phyloP scores from a whole-genome alignment of 192 early-diverging fungal species.

The Umbelopsis sp. region DNA sequence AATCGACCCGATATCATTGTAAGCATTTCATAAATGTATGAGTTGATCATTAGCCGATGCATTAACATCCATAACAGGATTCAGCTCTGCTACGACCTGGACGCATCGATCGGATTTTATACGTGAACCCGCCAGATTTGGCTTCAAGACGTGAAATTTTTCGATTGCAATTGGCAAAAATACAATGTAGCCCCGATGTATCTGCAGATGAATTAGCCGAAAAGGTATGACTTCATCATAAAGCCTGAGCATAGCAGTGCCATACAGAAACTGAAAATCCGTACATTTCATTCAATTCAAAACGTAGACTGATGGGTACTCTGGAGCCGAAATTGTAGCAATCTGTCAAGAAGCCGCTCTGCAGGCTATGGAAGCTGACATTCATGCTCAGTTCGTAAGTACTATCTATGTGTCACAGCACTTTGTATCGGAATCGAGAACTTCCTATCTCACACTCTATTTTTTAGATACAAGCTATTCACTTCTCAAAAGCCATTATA shows the following conservation, averaged over 20 bases:
- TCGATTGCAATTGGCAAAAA: slow-evolving; percentile 70
- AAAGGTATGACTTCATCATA: slow-evolving; percentile 38
- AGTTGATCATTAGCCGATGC: neutral
- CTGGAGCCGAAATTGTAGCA: slow-evolving; percentile 92
- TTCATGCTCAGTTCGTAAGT: slow-evolving; percentile 45
- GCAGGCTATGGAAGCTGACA: slow-evolving; percentile 86
- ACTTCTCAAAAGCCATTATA: slow-evolving; percentile 68
- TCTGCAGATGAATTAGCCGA: slow-evolving; percentile 65
- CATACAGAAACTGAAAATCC: neutral
- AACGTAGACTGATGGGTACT: slow-evolving; percentile 80
- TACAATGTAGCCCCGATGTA: slow-evolving; percentile 72
- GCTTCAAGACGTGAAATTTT: slow-evolving; percentile 81
- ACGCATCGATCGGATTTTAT: slow-evolving; percentile 92
- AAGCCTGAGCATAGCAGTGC: neutral
- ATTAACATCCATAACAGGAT: slow-evolving; percentile 56
- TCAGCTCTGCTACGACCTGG: slow-evolving; percentile 91
- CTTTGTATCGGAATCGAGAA: neutral
- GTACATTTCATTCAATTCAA: neutral
- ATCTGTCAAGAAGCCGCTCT: slow-evolving; percentile 95
- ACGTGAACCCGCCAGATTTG: slow-evolving; percentile 89
- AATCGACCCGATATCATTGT: slow-evolving; percentile 96
- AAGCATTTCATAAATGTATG: slow-evolving; percentile 10
- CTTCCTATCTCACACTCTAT: slow-evolving; percentile 12
- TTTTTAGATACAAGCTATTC: slow-evolving; percentile 50
- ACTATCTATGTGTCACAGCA: slow-evolving; percentile 9